These are phyloP conservation scores for Schizophyllum commune DNA, from an alignment of 1,284 basidiomycete genomes.

Conservation along the genomic window DNA sequence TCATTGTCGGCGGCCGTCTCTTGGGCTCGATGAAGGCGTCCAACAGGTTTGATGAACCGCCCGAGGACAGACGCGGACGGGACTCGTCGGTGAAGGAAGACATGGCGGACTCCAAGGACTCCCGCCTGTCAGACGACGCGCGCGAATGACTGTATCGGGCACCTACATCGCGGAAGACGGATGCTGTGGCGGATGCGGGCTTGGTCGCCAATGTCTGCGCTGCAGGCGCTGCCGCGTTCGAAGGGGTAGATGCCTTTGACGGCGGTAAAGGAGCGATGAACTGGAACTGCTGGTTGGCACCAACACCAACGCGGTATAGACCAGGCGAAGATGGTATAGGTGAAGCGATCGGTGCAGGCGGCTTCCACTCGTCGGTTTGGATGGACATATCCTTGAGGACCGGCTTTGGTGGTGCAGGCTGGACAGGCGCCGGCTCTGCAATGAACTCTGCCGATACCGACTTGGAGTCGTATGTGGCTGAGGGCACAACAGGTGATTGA, in stretches of 20 bases:
- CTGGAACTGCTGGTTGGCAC: conserved; percentile 61
- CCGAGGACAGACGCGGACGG: conserved; percentile 41
- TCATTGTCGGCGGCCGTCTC: conserved; percentile 77
- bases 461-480: conserved; percentile 23
- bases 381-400: conserved; percentile 65
- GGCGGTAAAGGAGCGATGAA: conserved; percentile 53
- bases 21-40: conserved; percentile 50
- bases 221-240: conserved; percentile 18
- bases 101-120: conserved; percentile 58
- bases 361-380: conserved; percentile 70
- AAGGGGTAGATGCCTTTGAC: conserved; percentile 17
- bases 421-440: conserved; percentile 9
- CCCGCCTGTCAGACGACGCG: conserved; percentile 35
- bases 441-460: conserved; percentile 28
- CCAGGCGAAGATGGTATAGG: conserved; percentile 24
- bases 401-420: conserved; percentile 37
- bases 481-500: not conserved
- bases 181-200: conserved; percentile 14
- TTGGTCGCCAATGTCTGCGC: conserved; percentile 14
- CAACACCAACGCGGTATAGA: conserved; percentile 51
- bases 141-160: conserved; percentile 16
- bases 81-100: conserved; percentile 35
- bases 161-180: conserved; percentile 29
- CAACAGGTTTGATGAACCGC: conserved; percentile 26
- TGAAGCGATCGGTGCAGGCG: conserved; percentile 22